phyloP scores from a whole-genome alignment of 495 filamentous ascomycete species.

The Trichoderma orchidacearum region DNA sequence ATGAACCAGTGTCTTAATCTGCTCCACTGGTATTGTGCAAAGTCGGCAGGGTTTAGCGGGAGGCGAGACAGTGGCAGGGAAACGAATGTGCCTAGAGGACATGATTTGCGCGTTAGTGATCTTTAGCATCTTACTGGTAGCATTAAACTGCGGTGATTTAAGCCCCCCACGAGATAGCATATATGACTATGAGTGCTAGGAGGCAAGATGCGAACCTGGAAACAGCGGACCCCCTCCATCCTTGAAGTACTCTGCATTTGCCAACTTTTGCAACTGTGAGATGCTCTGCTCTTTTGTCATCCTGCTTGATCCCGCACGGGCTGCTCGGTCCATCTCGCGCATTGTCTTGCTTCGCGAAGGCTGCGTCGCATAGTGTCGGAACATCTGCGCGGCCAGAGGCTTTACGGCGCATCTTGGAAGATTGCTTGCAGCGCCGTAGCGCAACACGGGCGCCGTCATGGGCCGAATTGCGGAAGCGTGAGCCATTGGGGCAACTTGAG shows the following conservation, averaged over 20 bases:
- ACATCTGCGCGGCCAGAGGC: background rate
- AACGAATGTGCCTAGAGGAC: background rate
- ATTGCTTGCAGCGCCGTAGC: background rate
- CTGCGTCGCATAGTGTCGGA: background rate
- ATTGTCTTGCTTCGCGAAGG: background rate
- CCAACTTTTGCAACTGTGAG: background rate
- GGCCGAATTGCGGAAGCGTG: background rate
- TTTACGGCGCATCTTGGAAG: background rate
- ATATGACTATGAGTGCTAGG: background rate
- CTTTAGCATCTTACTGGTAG: too few species aligned
- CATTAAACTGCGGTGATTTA: too few species aligned
- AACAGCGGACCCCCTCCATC: background rate
- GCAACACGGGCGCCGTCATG: background rate
- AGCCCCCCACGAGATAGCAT: too few species aligned
- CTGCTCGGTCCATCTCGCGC: background rate
- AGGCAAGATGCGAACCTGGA: background rate
- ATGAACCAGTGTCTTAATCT: background rate
- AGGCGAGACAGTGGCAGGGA: background rate
- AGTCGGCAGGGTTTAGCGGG: background rate
- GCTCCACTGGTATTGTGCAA: slow-evolving; percentile 1
- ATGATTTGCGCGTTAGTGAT: background rate
- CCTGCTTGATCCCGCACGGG: background rate
- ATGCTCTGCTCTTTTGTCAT: background rate
- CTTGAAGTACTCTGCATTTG: background rate
- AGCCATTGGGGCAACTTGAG: background rate